Percentiles rank a stretch among this genome's conserved stretches.
phyloP scores from a whole-genome alignment of 305 asterid species.

The Rubia peregrina region DNA sequence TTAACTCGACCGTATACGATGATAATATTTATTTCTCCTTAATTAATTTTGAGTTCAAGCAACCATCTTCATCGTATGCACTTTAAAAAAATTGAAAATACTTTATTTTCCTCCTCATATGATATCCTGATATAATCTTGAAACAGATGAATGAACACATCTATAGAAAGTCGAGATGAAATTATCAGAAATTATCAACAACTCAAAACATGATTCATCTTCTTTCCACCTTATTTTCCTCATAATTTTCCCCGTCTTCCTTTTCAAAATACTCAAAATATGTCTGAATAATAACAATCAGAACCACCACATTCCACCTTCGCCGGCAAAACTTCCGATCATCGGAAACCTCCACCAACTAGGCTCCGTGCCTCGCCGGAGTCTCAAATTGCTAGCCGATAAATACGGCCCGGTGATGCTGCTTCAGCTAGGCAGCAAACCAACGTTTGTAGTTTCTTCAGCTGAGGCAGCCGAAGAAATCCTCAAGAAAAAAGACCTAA shows the following conservation, averaged over 20 bases:
- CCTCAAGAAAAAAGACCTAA: neutral
- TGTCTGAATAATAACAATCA: neutral
- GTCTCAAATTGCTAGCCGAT: neutral
- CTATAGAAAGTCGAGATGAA: neutral
- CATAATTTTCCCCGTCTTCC: neutral
- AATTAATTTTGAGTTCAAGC: too few relatives aligned
- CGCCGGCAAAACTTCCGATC: neutral
- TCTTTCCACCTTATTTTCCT: neutral
- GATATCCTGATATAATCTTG: neutral
- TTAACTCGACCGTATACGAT: too few relatives aligned
- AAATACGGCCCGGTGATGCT: conserved; percentile 1
- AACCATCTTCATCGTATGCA: too few relatives aligned
- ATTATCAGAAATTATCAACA: neutral
- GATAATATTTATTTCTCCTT: too few relatives aligned
- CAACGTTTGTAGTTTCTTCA: neutral
- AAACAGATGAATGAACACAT: neutral
- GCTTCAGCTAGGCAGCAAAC: neutral
- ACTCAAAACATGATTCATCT: neutral
- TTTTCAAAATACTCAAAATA: neutral
- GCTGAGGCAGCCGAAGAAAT: neutral
- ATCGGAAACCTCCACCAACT: neutral
- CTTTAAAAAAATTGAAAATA: too few relatives aligned
- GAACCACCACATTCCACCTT: neutral
- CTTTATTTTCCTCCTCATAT: neutral
- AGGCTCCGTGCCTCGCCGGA: neutral